Base-by-base conservation (phyloP, 2,329 filamentous ascomycete genomes). In the Metarhizium rileyi region DNA sequence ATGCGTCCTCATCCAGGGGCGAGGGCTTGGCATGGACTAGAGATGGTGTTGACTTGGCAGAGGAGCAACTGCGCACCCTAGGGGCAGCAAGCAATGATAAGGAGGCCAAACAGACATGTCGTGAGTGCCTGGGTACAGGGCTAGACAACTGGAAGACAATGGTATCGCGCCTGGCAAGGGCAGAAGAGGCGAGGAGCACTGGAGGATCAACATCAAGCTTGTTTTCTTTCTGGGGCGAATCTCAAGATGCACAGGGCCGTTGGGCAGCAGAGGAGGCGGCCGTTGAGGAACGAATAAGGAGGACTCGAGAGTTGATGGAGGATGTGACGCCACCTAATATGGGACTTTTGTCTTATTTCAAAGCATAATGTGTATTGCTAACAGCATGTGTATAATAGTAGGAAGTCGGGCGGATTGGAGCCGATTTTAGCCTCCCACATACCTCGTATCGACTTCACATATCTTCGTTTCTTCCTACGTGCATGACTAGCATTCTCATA, bases 1-100 rank as follows among this genome's bases (percentile, higher is more conserved):
- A 86, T 65, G 80, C 87, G 0, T 78, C 78, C 4, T 58, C 61
- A 1, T 68, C 66, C 18, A 71, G 73, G 46, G 82, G 87, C 45
- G 83, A 86, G 53, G 91, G 90, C 0, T 73, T 96, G 2, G 82
- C 83, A 5, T 97, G 91, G 91, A 95, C 91, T 1, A 80, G 89
- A 49, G 88, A 95, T 54, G 90, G 86, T 25, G 88, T 95, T 28
- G 85, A 90, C 56, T 70, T 86, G 1, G 86, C 90, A 3, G 90
- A 90, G 66, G 75, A 83, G 53, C 82, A 81, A 59, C 74, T 81
- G 40, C 78, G 74, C 56, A 66, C 58, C 20, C 63, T 78, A 1
- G 62, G 61, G 33, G 41, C 55, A 12, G 48, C 52, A n/a, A 49
- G 50, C 4, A 53, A 56, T 4, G 59, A 67, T 41, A 61, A 58